Percentiles rank a stretch among this genome's conserved stretches.
These are phyloP conservation scores for Diophrys appendiculata DNA, from an alignment of 73 alveolate genomes.

Conservation along the genomic window DNA sequence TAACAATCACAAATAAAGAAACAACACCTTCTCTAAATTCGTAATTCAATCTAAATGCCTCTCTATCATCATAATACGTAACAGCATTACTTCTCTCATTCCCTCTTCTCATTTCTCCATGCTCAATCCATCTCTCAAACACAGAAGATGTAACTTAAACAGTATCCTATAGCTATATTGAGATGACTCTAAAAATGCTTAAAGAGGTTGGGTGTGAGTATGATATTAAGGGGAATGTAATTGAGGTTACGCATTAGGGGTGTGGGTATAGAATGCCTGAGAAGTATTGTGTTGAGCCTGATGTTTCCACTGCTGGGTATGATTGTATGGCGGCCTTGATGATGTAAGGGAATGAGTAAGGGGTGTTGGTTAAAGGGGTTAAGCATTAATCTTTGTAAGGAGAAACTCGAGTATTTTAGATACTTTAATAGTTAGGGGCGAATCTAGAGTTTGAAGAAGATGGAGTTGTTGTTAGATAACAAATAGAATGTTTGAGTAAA, in stretches of 20 bases:
- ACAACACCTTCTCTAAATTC: neutral
- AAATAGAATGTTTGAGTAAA: neutral
- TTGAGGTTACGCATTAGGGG: neutral
- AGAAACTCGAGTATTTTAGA: slow-evolving; percentile 38
- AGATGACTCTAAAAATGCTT: slow-evolving; percentile 43
- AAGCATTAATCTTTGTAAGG: slow-evolving; percentile 28
- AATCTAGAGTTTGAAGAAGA: slow-evolving; percentile 23
- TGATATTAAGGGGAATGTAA: neutral
- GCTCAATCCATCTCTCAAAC: neutral
- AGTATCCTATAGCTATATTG: slow-evolving; percentile 17
- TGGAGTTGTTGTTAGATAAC: slow-evolving; percentile 16
- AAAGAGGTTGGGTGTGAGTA: slow-evolving; percentile 11
- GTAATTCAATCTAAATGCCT: neutral
- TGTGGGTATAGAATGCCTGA: slow-evolving; percentile 16
- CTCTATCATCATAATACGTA: neutral
- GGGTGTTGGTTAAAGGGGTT: slow-evolving; percentile 17
- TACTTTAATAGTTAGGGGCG: slow-evolving; percentile 22
- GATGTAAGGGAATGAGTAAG: slow-evolving; percentile 34
- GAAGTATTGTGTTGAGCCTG: slow-evolving; percentile 20
- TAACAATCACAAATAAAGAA: neutral
- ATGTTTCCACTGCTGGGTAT: slow-evolving; percentile 39
- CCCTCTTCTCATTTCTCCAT: neutral
- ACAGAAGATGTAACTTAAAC: slow-evolving; percentile 1
- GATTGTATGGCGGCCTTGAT: slow-evolving; percentile 26
- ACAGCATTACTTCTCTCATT: neutral